These are phyloP conservation scores for Dendrobium huoshanense DNA, from an alignment of 106 monocot genomes.

Conservation along the genomic window DNA sequence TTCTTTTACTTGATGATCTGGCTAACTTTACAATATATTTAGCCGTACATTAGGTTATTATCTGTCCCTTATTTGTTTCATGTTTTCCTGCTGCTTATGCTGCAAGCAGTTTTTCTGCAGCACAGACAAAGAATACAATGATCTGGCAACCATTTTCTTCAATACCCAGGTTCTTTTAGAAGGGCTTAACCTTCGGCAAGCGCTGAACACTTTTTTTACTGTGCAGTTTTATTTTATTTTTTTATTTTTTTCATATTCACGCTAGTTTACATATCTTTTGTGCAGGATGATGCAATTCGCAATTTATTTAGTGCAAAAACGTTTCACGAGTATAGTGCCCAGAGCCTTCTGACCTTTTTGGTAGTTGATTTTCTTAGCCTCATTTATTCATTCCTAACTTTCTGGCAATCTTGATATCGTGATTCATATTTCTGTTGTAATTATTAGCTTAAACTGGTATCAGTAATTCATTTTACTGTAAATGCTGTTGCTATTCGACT, in stretches of 20 bases:
- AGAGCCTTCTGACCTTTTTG: conserved; percentile 92
- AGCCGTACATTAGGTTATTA: not conserved
- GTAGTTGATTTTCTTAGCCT: conserved; percentile 36
- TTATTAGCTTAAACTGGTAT: not conserved
- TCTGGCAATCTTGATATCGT: not conserved
- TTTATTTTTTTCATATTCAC: not conserved
- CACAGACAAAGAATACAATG: conserved; percentile 89
- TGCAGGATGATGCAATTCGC: conserved; percentile 98
- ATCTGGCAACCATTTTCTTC: conserved; percentile 97
- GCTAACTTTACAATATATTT: conserved; percentile 6
- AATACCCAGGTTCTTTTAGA: conserved; percentile 79
- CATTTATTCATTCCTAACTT: not conserved
- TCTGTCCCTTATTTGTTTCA: not conserved
- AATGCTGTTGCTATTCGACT: not conserved
- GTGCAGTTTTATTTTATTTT: not conserved
- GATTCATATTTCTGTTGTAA: not conserved
- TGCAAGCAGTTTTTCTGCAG: conserved; percentile 77
- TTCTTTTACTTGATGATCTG: not conserved
- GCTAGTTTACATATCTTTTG: not conserved
- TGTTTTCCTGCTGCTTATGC: not conserved
- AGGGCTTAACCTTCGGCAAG: not conserved
- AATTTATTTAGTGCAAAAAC: conserved; percentile 99
- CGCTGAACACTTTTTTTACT: not conserved
- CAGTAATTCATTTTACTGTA: not conserved
- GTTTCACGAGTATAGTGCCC: conserved; percentile 95